phyloP scores from a whole-genome alignment of 768 basidiomycete species.

The Psilocybe cubensis region DNA sequence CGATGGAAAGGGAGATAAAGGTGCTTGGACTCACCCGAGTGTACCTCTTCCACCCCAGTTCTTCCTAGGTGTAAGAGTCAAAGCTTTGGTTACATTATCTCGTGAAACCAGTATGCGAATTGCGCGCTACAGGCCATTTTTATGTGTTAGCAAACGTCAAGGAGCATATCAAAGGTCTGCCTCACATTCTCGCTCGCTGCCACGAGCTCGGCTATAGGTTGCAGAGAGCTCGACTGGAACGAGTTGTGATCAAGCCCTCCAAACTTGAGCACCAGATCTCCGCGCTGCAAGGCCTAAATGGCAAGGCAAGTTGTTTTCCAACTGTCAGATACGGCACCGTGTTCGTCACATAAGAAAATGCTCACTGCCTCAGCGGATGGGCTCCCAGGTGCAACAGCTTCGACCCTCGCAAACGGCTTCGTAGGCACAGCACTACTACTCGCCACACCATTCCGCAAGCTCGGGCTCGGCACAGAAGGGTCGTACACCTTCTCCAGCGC shows the following conservation, averaged over 20 bases:
- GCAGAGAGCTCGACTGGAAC: conserved; percentile 55
- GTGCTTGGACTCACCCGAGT: conserved; percentile 63
- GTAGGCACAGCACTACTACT: conserved; percentile 10
- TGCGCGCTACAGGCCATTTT: conserved; percentile 46
- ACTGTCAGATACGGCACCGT: no score
- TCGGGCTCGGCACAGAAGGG: conserved; percentile 30
- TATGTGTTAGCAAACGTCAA: neutral
- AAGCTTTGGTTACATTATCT: conserved; percentile 41
- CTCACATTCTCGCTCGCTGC: conserved; percentile 78
- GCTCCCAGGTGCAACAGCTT: conserved; percentile 78
- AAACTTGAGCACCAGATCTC: conserved; percentile 78
- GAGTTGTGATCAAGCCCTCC: conserved; percentile 59
- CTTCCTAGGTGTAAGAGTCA: conserved; percentile 68
- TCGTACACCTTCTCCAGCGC: conserved; percentile 75
- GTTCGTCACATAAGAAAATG: conserved; percentile 3
- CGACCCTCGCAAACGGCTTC: conserved; percentile 78
- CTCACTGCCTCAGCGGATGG: conserved; percentile 83
- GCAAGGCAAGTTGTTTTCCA: no score
- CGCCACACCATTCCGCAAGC: conserved; percentile 5
- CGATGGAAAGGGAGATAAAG: neutral
- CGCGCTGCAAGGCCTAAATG: conserved; percentile 69
- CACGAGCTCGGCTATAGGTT: conserved; percentile 76
- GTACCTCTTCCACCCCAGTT: conserved; percentile 90
- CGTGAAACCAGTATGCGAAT: conserved; percentile 64
- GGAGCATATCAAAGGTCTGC: neutral